Percentiles rank a stretch among this genome's conserved stretches.
These are phyloP conservation scores for Solanum gandarillasii DNA, from an alignment of 257 asterid genomes.

Conservation along the genomic window DNA sequence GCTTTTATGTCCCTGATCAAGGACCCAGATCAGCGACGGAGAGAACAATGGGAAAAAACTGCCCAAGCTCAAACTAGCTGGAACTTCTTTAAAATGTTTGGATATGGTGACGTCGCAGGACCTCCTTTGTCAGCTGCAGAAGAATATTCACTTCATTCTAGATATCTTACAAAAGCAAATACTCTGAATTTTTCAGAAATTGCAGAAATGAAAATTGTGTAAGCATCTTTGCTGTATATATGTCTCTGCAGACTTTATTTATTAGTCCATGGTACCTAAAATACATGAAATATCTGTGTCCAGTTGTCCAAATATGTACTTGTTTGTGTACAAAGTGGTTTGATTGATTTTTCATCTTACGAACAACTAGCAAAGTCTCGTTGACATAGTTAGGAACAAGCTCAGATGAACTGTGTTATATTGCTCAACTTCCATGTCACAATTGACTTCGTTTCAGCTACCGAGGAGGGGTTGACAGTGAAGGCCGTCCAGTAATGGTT, in stretches of 20 bases:
- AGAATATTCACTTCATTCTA: constrained; percentile 86
- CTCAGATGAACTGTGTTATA: neutral
- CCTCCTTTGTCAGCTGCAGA: constrained; percentile 87
- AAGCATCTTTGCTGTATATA: constrained; percentile 19
- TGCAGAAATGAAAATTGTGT: constrained; percentile 94
- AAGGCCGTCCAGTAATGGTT: constrained; percentile 92
- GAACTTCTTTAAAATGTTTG: constrained; percentile 62
- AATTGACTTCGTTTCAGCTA: constrained; percentile 36
- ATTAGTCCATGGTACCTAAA: neutral
- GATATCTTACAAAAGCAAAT: constrained; percentile 93
- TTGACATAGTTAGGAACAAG: neutral
- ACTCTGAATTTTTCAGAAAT: constrained; percentile 78
- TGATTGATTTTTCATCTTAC: neutral
- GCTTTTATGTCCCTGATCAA: constrained; percentile 85
- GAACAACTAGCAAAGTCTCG: neutral
- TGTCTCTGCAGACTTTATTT: neutral
- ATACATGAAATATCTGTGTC: neutral
- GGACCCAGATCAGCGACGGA: constrained; percentile 79
- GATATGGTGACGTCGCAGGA: constrained; percentile 83
- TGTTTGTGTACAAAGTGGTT: neutral
- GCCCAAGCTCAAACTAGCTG: constrained; percentile 72
- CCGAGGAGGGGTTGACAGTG: constrained; percentile 91
- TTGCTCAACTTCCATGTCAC: neutral
- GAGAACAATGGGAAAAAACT: constrained; percentile 87
- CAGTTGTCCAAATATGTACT: neutral